Conservation (phyloP, 352 stramenopile genomes). For the Aphanomyces euteiches region DNA sequence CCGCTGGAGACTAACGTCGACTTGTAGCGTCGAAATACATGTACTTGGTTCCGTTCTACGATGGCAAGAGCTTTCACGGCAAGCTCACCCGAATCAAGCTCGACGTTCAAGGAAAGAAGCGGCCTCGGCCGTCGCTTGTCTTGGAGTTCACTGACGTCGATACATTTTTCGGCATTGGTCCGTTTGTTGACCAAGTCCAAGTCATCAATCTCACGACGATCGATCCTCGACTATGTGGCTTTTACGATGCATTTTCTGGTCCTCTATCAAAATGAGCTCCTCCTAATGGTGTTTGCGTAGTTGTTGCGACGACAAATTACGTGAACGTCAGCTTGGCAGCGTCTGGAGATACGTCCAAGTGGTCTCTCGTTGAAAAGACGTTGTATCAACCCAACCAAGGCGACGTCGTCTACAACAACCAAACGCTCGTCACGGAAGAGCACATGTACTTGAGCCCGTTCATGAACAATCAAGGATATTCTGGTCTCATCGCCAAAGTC, state of each 20-base stretch:
- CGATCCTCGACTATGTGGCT: constrained; percentile 49
- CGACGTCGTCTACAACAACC: constrained; percentile 11
- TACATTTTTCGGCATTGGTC: constrained; percentile 54
- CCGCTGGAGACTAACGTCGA: too few species aligned
- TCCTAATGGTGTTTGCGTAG: neutral
- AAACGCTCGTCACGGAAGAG: constrained; percentile 40
- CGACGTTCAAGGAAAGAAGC: constrained; percentile 71
- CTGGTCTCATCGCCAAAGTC: constrained; percentile 45
- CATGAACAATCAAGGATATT: constrained; percentile 53
- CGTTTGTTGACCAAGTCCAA: constrained; percentile 53
- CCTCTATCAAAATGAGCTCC: constrained; percentile 37
- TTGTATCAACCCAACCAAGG: neutral
- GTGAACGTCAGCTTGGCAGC: constrained; percentile 28
- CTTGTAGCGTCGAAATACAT: constrained; percentile 60
- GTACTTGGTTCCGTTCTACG: constrained; percentile 70
- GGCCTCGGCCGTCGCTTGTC: constrained; percentile 61
- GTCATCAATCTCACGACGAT: constrained; percentile 57
- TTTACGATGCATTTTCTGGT: constrained; percentile 62
- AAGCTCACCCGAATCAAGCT: constrained; percentile 59
- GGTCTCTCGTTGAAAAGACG: neutral
- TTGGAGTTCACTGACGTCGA: constrained; percentile 80
- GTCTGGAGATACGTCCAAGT: constrained; percentile 11
- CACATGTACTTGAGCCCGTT: constrained; percentile 70
- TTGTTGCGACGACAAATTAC: constrained; percentile 9
- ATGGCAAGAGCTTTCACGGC: constrained; percentile 55